Percentiles rank a stretch among this genome's conserved stretches.
Conservation (phyloP, 148 eudicot species). For the Silene uniflora region DNA sequence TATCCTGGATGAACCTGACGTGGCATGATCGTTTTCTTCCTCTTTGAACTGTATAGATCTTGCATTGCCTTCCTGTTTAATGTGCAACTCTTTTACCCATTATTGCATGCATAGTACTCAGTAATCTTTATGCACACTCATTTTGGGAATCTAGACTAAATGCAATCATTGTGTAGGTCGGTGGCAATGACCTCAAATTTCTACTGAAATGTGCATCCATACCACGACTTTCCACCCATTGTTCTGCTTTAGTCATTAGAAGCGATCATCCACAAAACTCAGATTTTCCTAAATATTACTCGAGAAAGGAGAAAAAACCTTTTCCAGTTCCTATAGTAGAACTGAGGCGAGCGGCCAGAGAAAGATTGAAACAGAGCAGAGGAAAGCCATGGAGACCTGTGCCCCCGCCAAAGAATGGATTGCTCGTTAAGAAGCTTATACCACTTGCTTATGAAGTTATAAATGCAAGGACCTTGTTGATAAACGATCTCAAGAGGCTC, state of each 20-base stretch:
- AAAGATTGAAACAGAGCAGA: conserved; percentile 68
- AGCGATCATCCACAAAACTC: conserved; percentile 77
- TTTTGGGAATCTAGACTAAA: neutral
- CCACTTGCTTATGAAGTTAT: conserved; percentile 78
- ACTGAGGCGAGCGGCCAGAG: conserved; percentile 83
- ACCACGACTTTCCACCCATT: conserved; percentile 26
- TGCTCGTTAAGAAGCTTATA: conserved; percentile 68
- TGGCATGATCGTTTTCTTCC: neutral
- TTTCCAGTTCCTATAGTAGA: conserved; percentile 90
- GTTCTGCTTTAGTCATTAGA: conserved; percentile 38
- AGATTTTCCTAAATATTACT: conserved; percentile 75
- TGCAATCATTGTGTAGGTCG: conserved; percentile 35
- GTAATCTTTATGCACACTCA: neutral
- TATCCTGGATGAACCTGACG: neutral
- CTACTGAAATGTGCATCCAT: conserved; percentile 19
- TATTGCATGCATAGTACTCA: too few species aligned
- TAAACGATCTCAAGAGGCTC: conserved; percentile 80
- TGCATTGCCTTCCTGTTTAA: neutral
- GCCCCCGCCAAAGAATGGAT: conserved; percentile 84
- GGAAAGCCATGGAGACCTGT: conserved; percentile 57
- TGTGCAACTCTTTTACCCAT: neutral
- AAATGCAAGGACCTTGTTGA: conserved; percentile 72
- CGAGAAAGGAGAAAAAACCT: conserved; percentile 89
- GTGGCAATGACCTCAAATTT: conserved; percentile 32
- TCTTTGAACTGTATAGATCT: neutral